Base-by-base conservation (phyloP, 371 early-diverging fungal genomes). In the Modicella reniformis region DNA sequence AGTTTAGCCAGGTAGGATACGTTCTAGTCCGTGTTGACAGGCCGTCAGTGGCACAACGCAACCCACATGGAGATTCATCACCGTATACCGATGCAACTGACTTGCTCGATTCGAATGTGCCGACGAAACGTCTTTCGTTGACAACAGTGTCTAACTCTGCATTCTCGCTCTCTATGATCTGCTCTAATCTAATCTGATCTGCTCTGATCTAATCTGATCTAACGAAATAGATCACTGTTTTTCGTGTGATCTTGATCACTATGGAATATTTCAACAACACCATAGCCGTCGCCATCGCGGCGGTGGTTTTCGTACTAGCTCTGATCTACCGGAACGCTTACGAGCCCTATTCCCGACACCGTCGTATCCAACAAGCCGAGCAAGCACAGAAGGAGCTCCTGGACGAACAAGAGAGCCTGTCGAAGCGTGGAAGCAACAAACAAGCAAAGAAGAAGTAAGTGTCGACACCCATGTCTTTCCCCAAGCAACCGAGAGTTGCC, bases 371-470 rank as follows among this genome's bases (percentile, higher is more conserved):
- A 29, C 49, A 68, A n/a, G 77, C 77, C 10, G 77, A 77, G 44
- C 77, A 72, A 48, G 72, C 69, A 25, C 72, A 77, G 40, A 67
- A 54, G 50, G 77, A 76, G 55, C 77, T 77, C 52, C 23, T 77
- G 58, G 72, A 72, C 4, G 77, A 77, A 52, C 77, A 77, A 32
- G 77, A 72, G 62, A 59, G 13, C 34, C 53, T 64, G 32, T 37
- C 61, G 34, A 76, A 76, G 76, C 77, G 77, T 34, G 77, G 64
- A 57, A 68, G 47, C 62, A 68, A 65, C 50, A 77, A 72, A 30
- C 72, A 76, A 50, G 57, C 72, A 13, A 77, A 77, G 66, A 72
- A 77, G 44, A 77, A 72, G 77, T 72, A 77, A 65, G 76, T 55
- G 17, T 49, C 5, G 17, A 33, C 25, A 19, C 12, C 47, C 19